Conservation (phyloP, 306 rosid species). For the Canavalia gladiata region DNA sequence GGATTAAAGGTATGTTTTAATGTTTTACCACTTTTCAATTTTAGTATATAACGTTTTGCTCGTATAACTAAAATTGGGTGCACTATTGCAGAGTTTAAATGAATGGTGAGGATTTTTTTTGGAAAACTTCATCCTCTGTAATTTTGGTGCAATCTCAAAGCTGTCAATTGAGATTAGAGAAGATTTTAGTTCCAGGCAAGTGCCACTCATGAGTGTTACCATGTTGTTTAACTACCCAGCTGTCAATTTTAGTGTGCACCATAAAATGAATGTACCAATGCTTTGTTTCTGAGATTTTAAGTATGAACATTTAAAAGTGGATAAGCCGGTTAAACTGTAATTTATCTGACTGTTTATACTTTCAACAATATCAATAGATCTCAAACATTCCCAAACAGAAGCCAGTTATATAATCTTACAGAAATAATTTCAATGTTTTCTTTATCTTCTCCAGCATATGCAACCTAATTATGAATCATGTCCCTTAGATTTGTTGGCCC, state of each 20-base stretch:
- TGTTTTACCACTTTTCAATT: not conserved
- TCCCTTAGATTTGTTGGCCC: not conserved
- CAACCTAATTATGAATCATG: not conserved
- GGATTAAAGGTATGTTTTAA: not conserved
- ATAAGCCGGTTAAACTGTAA: not conserved
- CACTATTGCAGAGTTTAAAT: not conserved
- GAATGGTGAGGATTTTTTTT: not conserved
- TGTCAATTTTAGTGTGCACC: slow-evolving; percentile 4
- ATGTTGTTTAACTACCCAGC: not conserved
- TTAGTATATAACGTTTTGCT: not conserved
- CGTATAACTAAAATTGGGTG: not conserved
- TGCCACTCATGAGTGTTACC: not conserved
- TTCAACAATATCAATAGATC: not conserved
- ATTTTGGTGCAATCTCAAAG: not conserved
- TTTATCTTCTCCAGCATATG: not conserved
- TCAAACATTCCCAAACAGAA: slow-evolving; percentile 7
- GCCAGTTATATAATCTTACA: slow-evolving; percentile 13
- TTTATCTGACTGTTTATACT: not conserved
- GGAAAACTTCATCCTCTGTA: not conserved
- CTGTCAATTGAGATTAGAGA: not conserved
- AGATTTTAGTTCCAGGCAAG: not conserved
- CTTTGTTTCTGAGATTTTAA: not conserved
- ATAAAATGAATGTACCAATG: not conserved
- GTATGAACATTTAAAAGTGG: not conserved
- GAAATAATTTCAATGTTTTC: slow-evolving; percentile 11